Base-by-base conservation (phyloP, 2,329 filamentous ascomycete genomes). In the Diaporthe destruens region DNA sequence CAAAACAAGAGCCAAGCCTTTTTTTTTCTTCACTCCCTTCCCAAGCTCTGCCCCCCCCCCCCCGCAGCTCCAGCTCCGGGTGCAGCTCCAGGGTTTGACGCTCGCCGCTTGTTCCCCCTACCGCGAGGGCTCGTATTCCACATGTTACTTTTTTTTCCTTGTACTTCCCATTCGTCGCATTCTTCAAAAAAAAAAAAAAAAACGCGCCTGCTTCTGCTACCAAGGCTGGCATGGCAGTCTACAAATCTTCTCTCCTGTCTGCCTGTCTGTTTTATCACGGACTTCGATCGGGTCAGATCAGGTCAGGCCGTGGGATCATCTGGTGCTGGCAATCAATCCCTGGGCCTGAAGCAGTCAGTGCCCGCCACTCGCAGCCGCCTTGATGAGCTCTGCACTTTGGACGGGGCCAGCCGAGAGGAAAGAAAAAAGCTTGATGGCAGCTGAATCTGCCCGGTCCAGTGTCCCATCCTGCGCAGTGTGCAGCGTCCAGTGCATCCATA, bases 81-180 rank as follows among this genome's bases (percentile, higher is more conserved):
- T 25, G 29, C 55, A 49, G 55, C 71, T 61, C 44, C 47, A 63
- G 56, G 18, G 29, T 32, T 44, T 16, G 39, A 49, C 3, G 44
- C 65, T 57, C 71, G 39, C 16, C 65, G 23, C 20, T 47, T 47
- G 23, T 53, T 23, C 63, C 70, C 73, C 72, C 68, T 72, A 66
- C 47, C 32, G 61, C 61, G n/a, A 7, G n/a, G 61, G 65, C 72
- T 76, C 72, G 72, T 75, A 75, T 66, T 69, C 71, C 74, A 74
- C 75, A 75, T 72, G 73, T 63, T 44, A 42, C 54, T 69, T 49
- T 32, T 56, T 51, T 12, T 54, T n/a, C n/a, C n/a, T 42, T 5
- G 14, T 6, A 44, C 20, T 39, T 51, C n/a, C 42, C 39, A 61
- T 61, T 47, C 23, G 57, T 47, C 39, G 9, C 57, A 9, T 36